Evolutionary conservation across 164 flowering plant genomes (phyloP).

Genomic region (Liquidambar formosana): DNA sequence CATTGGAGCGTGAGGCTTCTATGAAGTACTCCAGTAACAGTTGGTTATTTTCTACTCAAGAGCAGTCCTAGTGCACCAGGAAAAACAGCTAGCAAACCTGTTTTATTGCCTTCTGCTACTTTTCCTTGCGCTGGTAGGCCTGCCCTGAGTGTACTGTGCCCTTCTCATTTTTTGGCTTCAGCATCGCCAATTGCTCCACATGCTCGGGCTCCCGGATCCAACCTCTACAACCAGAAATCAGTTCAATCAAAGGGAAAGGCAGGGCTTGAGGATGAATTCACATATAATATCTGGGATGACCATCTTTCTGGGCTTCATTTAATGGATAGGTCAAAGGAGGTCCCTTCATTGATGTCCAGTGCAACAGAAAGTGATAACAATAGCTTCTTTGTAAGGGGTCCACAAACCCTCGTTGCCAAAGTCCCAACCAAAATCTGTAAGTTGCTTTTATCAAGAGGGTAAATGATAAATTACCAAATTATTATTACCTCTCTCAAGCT

Average conservation of each 20-base stretch:
- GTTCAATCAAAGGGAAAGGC: conserved; percentile 30
- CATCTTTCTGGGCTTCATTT: conserved; percentile 59
- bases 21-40: conserved; percentile 9
- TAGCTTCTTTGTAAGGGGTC: conserved; percentile 79
- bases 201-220: conserved; percentile 92
- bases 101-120: conserved; percentile 61
- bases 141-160: conserved; percentile 14
- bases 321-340: conserved; percentile 26
- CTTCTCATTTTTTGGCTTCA: conserved; percentile 35
- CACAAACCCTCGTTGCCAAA: conserved; percentile 49
- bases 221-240: conserved; percentile 31
- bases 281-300: conserved; percentile 89
- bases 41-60: conserved; percentile 21
- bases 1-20: conserved; percentile 20
- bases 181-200: conserved; percentile 53
- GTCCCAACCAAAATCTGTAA: conserved; percentile 46
- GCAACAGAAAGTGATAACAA: conserved; percentile 40
- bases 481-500: neutral
- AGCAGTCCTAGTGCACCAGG: conserved; percentile 26
- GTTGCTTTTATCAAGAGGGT: conserved; percentile 38
- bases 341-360: conserved; percentile 26
- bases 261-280: conserved; percentile 34
- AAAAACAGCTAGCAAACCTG: conserved; percentile 34
- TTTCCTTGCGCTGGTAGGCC: conserved; percentile 45
- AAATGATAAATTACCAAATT: conserved; percentile 34